Evolutionary conservation across 1,284 basidiomycete genomes (phyloP).

Genomic region (Schizophyllum commune): DNA sequence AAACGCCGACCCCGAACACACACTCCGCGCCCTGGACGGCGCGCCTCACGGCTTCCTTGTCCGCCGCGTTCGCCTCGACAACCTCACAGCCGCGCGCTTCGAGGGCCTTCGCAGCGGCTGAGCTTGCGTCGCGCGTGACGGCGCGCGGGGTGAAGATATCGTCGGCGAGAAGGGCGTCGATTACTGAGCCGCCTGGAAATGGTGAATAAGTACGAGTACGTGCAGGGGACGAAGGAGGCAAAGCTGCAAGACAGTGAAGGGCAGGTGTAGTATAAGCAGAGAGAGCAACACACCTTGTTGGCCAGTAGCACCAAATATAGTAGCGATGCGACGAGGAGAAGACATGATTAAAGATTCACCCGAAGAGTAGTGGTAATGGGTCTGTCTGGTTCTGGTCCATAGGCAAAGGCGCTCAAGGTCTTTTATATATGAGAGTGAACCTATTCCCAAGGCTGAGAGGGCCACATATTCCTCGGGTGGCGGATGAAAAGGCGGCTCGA

Average conservation of each 20-base stretch:
- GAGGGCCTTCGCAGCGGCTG: conserved; percentile 19
- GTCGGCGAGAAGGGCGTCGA: conserved; percentile 21
- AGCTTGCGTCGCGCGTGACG: conserved; percentile 21
- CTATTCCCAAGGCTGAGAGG: too few relatives aligned
- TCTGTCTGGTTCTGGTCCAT: too few relatives aligned
- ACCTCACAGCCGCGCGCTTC: conserved; percentile 24
- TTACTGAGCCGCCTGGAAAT: conserved; percentile 18
- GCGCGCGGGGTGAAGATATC: conserved; percentile 23
- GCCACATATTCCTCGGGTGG: too few relatives aligned
- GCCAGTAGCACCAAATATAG: conserved; percentile 5
- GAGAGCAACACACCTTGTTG: too few relatives aligned
- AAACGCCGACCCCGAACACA: conserved; percentile 27
- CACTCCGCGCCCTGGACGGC: conserved; percentile 28
- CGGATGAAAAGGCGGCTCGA: too few relatives aligned
- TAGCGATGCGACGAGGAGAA: background rate
- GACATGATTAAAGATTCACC: background rate
- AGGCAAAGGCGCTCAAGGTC: too few relatives aligned
- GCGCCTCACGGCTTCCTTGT: conserved; percentile 20
- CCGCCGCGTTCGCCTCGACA: conserved; percentile 23
- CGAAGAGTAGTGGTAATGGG: too few relatives aligned
- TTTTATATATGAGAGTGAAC: too few relatives aligned
- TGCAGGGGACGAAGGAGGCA: too few relatives aligned
- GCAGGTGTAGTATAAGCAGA: too few relatives aligned
- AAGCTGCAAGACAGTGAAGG: too few relatives aligned
- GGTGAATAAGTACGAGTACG: too few relatives aligned